Evolutionary conservation across 441 rosid genomes (phyloP).

Genomic region (Geranium incanum): DNA sequence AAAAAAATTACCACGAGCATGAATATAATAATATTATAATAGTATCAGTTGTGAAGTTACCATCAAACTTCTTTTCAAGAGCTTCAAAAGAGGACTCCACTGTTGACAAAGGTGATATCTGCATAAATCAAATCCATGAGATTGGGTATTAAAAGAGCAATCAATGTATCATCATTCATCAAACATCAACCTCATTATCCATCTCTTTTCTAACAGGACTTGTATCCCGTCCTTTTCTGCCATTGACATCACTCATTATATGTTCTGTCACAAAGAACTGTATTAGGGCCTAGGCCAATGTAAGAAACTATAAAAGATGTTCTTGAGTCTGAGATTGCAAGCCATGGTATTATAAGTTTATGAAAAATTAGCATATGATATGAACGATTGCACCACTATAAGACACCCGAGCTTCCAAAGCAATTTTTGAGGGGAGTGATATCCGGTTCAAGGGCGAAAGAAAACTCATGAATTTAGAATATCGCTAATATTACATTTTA

Average conservation of each 20-base stretch:
- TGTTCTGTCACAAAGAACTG: constrained; percentile 25
- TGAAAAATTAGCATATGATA: neutral
- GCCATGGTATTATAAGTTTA: neutral
- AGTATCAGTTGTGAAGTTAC: constrained; percentile 27
- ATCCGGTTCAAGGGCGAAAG: neutral
- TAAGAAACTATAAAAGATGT: neutral
- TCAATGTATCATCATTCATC: constrained; percentile 11
- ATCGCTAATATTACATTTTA: neutral
- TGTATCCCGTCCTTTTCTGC: constrained; percentile 37
- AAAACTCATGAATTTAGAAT: neutral
- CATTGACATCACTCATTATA: constrained; percentile 32
- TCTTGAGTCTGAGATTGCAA: neutral
- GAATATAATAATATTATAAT: neutral
- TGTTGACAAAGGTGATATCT: constrained; percentile 77
- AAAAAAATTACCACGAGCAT: too few relatives aligned
- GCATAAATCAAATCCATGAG: constrained; percentile 32
- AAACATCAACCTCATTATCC: constrained; percentile 54
- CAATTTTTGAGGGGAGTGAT: neutral
- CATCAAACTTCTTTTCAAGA: constrained; percentile 85
- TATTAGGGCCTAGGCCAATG: neutral
- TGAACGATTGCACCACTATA: neutral
- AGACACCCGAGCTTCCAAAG: neutral
- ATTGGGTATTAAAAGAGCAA: constrained; percentile 13
- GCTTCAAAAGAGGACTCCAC: constrained; percentile 76
- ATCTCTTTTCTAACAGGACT: constrained; percentile 51